These are phyloP conservation scores for Thalassiosira oceanica DNA, from an alignment of 352 stramenopile species.

Conservation along the genomic window DNA sequence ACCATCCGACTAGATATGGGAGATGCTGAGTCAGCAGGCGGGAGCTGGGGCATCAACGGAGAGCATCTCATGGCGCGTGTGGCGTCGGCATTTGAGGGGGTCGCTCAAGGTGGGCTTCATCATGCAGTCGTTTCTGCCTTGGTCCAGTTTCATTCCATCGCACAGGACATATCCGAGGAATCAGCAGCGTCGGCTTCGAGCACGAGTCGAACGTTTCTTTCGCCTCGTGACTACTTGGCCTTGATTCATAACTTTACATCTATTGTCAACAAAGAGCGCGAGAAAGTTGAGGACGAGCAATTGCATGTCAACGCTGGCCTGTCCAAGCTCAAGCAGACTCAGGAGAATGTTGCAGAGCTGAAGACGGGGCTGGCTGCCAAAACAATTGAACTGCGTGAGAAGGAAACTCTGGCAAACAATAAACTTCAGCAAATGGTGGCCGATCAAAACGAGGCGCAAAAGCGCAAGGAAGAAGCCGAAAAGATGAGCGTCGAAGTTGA, in stretches of 20 bases:
- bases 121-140: conserved; percentile 85
- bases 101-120: conserved; percentile 56
- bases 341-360: conserved; percentile 93
- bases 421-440: conserved; percentile 99
- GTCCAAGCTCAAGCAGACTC: conserved; percentile 95
- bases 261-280: conserved; percentile 88
- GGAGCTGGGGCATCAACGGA: conserved; percentile 70
- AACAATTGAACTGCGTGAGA: conserved; percentile 92
- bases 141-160: conserved; percentile 82
- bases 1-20: conserved; percentile 93
- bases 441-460: conserved; percentile 97
- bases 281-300: conserved; percentile 83
- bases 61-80: conserved; percentile 73
- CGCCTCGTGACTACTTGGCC: conserved; percentile 77
- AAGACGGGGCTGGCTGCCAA: conserved; percentile 90
- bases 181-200: conserved; percentile 51
- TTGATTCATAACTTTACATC: conserved; percentile 86
- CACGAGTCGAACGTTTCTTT: conserved; percentile 78
- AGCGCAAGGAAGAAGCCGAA: conserved; percentile 94
- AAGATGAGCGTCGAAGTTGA: conserved; percentile 92
- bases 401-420: conserved; percentile 95
- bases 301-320: conserved; percentile 98
- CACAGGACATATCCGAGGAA: conserved; percentile 74
- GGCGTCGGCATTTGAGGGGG: conserved; percentile 67
- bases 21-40: conserved; percentile 80